Conservation (phyloP, 2,329 filamentous ascomycete genomes). For the Amauroascus niger region DNA sequence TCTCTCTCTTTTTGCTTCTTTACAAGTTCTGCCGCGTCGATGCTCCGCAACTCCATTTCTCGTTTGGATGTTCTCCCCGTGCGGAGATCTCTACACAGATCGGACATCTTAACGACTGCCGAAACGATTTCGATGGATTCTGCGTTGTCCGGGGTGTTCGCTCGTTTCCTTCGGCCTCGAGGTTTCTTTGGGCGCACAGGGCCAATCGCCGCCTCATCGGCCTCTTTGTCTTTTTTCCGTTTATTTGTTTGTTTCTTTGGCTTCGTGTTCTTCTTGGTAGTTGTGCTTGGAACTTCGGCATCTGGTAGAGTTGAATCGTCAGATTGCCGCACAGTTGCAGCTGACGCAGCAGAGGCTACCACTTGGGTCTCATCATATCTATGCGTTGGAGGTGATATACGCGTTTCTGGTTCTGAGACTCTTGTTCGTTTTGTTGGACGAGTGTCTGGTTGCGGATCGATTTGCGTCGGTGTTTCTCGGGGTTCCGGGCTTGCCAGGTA, state of each 20-base stretch:
- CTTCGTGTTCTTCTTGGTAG: slow-evolving; percentile 6
- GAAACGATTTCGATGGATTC: slow-evolving; percentile 46
- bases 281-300: slow-evolving; percentile 15
- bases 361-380: not conserved
- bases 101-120: slow-evolving; percentile 47
- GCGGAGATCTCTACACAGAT: slow-evolving; percentile 46
- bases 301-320: slow-evolving; percentile 14
- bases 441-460: slow-evolving; percentile 14
- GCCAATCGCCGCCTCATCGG: slow-evolving; percentile 20
- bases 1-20: slow-evolving; percentile 33
- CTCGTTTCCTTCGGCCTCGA: slow-evolving; percentile 29
- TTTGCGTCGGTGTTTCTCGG: not conserved
- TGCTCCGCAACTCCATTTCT: slow-evolving; percentile 48
- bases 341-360: slow-evolving; percentile 16
- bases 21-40: slow-evolving; percentile 48
- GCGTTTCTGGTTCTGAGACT: slow-evolving; percentile 14
- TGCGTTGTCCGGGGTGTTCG: slow-evolving; percentile 40
- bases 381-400: not conserved
- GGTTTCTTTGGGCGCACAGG: slow-evolving; percentile 21
- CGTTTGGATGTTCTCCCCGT: slow-evolving; percentile 48
- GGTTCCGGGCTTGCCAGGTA: not conserved
- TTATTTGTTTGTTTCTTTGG: slow-evolving; percentile 16
- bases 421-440: slow-evolving; percentile 27
- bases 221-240: slow-evolving; percentile 23
- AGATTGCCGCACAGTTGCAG: slow-evolving; percentile 13